Conservation (phyloP, 768 basidiomycete genomes). For the Agaricus bisporus region DNA sequence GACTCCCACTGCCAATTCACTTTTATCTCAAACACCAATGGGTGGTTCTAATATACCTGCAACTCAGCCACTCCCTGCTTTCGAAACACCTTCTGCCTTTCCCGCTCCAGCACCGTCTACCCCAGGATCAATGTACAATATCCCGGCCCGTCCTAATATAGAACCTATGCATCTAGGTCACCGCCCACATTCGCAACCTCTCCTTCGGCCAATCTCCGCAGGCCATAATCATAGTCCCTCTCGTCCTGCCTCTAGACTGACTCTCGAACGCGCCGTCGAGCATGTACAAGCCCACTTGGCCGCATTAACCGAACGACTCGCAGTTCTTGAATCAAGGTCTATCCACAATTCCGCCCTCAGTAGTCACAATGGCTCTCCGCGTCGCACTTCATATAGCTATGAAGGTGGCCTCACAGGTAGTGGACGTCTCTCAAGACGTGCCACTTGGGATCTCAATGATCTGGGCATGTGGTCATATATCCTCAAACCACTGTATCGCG, state of each 20-base stretch:
- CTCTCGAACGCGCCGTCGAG: conserved; percentile 73
- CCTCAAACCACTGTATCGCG: conserved; percentile 55
- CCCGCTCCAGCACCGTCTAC: conserved; percentile 32
- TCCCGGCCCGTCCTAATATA: conserved; percentile 29
- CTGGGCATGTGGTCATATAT: conserved; percentile 80
- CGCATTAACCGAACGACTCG: conserved; percentile 78
- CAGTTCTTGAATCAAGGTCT: conserved; percentile 50
- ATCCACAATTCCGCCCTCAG: conserved; percentile 35
- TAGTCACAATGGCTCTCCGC: conserved; percentile 24
- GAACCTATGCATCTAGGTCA: conserved; percentile 22
- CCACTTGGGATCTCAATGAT: conserved; percentile 70
- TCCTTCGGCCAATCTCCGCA: conserved; percentile 17
- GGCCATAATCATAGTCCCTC: conserved; percentile 24
- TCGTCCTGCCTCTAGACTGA: conserved; percentile 41
- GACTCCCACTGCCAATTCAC: conserved; percentile 64
- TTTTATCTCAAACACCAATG: conserved; percentile 48
- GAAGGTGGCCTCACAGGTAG: neutral
- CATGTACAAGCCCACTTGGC: conserved; percentile 77
- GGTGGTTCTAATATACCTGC: conserved; percentile 37
- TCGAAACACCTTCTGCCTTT: conserved; percentile 72
- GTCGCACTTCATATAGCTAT: neutral
- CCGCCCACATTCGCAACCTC: conserved; percentile 23
- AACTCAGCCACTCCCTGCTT: conserved; percentile 67
- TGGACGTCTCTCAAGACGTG: conserved; percentile 23
- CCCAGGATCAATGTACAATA: conserved; percentile 8